A percentile compares a stretch with the other conserved stretches of the same genome.
phyloP scores from a whole-genome alignment of 1,284 basidiomycete species.

The Puccinia polysora region DNA sequence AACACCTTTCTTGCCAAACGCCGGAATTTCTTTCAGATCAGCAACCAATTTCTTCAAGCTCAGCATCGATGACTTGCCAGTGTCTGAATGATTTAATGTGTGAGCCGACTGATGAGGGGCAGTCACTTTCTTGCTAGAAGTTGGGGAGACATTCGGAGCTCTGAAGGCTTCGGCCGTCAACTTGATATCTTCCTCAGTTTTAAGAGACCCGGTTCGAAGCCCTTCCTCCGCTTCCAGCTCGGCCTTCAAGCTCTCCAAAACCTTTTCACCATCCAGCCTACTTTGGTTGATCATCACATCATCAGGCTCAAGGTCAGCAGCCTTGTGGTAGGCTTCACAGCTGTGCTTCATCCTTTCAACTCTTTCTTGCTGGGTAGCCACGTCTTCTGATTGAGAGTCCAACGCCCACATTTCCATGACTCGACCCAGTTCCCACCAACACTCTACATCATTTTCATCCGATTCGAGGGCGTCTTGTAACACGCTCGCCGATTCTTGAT shows the following conservation, averaged over 20 bases:
- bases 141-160: conserved; percentile 10
- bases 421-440: conserved; percentile 26
- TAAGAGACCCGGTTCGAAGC: background rate
- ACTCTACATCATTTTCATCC: background rate
- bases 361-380: conserved; percentile 13
- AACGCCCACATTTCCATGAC: conserved; percentile 26
- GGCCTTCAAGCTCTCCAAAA: background rate
- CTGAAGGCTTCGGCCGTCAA: conserved; percentile 7
- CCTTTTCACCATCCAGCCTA: background rate
- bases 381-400: background rate
- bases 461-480: conserved; percentile 26
- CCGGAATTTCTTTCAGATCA: conserved; percentile 11
- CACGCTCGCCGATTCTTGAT: conserved; percentile 22
- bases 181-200: conserved; percentile 1
- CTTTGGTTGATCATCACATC: conserved; percentile 2
- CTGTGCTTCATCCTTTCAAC: conserved; percentile 12
- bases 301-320: conserved; percentile 10
- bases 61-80: background rate
- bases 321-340: conserved; percentile 20
- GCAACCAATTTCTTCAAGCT: conserved; percentile 7
- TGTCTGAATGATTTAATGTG: background rate
- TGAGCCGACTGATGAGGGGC: background rate
- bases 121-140: background rate
- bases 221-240: background rate
- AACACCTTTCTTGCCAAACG: conserved; percentile 1